Percentiles rank a stretch among this genome's conserved stretches.
Evolutionary conservation across 2,329 filamentous ascomycete species (phyloP).

Genomic region (Ophiostoma sp.): DNA sequence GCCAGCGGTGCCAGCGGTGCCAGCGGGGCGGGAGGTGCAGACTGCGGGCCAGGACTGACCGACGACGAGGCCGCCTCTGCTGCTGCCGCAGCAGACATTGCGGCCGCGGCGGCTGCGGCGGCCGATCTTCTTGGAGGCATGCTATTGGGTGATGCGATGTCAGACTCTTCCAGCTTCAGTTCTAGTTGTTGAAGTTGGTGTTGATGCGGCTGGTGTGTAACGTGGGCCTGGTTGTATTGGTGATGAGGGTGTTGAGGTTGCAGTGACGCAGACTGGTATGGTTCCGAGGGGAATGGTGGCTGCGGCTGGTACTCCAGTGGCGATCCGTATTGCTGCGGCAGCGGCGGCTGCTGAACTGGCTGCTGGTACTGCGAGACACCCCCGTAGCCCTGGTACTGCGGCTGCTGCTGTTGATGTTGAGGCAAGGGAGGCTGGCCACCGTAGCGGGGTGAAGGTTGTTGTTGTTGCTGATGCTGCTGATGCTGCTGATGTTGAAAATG

Average conservation of each 20-base stretch:
- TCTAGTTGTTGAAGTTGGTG: not conserved
- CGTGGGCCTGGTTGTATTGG: constrained; percentile 3
- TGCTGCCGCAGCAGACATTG: not conserved
- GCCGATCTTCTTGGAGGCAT: constrained; percentile 27
- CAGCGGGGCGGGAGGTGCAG: not conserved
- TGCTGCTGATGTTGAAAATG: constrained; percentile 13
- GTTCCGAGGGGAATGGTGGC: not conserved
- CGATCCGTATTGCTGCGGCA: constrained; percentile 15
- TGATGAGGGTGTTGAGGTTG: not conserved
- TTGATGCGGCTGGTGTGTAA: not conserved
- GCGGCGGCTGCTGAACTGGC: constrained; percentile 14
- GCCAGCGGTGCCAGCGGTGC: not conserved
- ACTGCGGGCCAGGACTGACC: not conserved
- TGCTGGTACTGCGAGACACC: constrained; percentile 20
- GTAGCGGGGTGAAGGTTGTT: constrained; percentile 11
- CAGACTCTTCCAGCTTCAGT: not conserved
- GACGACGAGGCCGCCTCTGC: not conserved
- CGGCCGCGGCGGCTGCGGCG: not conserved
- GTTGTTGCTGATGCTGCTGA: constrained; percentile 6
- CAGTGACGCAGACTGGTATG: constrained; percentile 1
- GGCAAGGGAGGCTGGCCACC: not conserved
- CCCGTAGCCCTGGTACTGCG: constrained; percentile 31
- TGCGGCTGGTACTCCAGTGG: not conserved
- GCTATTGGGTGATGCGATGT: not conserved
- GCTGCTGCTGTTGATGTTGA: constrained; percentile 26